Base-by-base conservation (phyloP, 306 rosid species). In the Inga oerstediana region DNA sequence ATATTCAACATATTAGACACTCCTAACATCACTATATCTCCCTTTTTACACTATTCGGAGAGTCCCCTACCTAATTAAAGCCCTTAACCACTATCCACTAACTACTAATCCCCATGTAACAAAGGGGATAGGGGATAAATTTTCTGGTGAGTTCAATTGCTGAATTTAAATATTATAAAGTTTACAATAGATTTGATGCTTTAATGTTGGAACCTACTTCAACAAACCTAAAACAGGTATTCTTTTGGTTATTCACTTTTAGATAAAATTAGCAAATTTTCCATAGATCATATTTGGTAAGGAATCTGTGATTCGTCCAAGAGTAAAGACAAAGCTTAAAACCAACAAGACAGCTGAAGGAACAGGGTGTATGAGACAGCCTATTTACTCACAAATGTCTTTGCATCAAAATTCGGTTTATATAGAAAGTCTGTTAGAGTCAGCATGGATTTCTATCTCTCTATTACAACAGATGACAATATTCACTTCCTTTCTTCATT, bases 181-280 rank as follows among this genome's bases (percentile, higher is more conserved):
- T 39, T 19, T 69, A 39, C 74, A 67, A 64, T 64, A 64, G 41
- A 66, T 34, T 66, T 34, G 72, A 66, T 66, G 45, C 72, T 66
- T 34, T 16, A 14, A 61, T 24, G 35, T 11, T 61, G 67, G 14
- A 61, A 61, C 2, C 2, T 24, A 61, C 67, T 61, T 27, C 16
- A 24, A 24, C 35, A 61, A 61, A 11, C 67, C 35, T 64, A 30
- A 64, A 27, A 64, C 17, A 6, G 20, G 15, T 19, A 30, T 34
- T 4, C 20, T 64, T 27, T 30, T 64, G 41, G 41, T 62, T 3
- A 11, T 58, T 8, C 32, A 0, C 16, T 22, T 61, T 61, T 9
- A 22, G 67, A 61, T 61, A 61, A 61, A 61, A 61, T 61, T 17
- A 10, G 67, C 67, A 3, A 61, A 24, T 24, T 48, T 62, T 12